phyloP scores from a whole-genome alignment of 441 rosid genomes.

The Biscutella laevigata region DNA sequence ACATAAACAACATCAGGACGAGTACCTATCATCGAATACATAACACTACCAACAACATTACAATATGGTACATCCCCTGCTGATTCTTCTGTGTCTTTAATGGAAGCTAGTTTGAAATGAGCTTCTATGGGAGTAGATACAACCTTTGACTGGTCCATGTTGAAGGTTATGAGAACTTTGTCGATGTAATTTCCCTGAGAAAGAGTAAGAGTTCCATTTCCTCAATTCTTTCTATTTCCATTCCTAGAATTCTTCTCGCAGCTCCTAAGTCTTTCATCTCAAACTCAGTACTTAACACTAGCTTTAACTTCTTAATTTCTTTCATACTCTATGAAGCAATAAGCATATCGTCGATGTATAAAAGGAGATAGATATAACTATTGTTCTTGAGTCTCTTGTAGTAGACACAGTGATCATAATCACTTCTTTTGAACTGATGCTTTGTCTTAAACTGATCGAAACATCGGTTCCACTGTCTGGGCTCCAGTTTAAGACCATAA shows the following conservation, averaged over 20 bases:
- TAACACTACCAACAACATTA: too few species aligned
- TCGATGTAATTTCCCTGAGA: too few species aligned
- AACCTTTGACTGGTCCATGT: too few species aligned
- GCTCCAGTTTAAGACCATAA: not conserved
- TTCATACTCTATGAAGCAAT: not conserved
- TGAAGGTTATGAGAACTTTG: too few species aligned
- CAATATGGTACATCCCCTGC: too few species aligned
- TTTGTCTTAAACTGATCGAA: not conserved
- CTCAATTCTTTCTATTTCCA: not conserved
- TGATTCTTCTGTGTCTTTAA: too few species aligned
- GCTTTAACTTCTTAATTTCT: not conserved
- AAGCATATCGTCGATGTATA: not conserved
- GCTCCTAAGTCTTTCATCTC: not conserved
- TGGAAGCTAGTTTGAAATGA: too few species aligned
- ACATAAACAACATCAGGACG: too few species aligned
- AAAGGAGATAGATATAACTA: not conserved
- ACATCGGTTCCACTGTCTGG: not conserved
- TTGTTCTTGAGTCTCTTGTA: not conserved
- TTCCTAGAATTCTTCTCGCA: not conserved
- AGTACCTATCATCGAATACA: too few species aligned
- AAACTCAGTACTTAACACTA: not conserved
- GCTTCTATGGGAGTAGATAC: too few species aligned
- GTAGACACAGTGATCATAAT: not conserved
- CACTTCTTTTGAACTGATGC: not conserved
- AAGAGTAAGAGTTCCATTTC: too few species aligned